Base-by-base conservation (phyloP, 83 land plant species). In the Diphasiastrum complanatum region DNA sequence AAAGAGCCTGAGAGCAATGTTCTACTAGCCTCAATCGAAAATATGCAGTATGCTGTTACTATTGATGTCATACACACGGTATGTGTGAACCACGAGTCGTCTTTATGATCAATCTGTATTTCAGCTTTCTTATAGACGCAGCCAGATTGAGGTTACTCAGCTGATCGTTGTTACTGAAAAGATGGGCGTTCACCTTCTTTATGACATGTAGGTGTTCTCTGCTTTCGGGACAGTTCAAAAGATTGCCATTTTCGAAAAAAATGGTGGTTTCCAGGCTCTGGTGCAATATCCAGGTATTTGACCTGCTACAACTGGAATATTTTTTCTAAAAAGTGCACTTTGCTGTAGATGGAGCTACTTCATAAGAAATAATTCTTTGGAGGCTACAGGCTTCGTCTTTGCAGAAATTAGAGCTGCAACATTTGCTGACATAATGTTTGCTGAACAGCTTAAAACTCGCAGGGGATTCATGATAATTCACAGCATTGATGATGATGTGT, bases 41-140 rank as follows among this genome's bases (percentile, higher is more conserved):
- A 90, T 55, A 81, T 90, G 91, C 96, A 90, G 51, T 90, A 85
- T 84, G 83, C 80, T 20, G 96, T 90, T 29, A 90, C 85, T 22
- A 73, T 86, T 75, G 96, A 90, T 62, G 88, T 83, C 63, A 48
- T 90, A 38, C 87, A 86, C 60, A 83, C 77, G 83, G 96, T 90
- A 66, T 57, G 34, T 57, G 16, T 18, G 24, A 24, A 2, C 34
- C 18, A 55, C n/a, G 8, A n/a, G n/a, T 30, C 27, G 3, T 12
- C 40, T n/a, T 47, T 36, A 27, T 4, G 18, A 11, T 45, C 32
- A 16, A 12, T 48, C 46, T 36, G 24, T 50, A 73, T 50, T 20
- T 29, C 3, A 38, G 12, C 32, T 26, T 37, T 26, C 0, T 49
- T 26, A 25, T 58, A 2, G 58, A 19, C 18, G 35, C 61, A 50